A percentile compares a stretch with the other conserved stretches of the same genome.
phyloP scores from a whole-genome alignment of 169 alveolate genomes.

The Eimeria acervulina region DNA sequence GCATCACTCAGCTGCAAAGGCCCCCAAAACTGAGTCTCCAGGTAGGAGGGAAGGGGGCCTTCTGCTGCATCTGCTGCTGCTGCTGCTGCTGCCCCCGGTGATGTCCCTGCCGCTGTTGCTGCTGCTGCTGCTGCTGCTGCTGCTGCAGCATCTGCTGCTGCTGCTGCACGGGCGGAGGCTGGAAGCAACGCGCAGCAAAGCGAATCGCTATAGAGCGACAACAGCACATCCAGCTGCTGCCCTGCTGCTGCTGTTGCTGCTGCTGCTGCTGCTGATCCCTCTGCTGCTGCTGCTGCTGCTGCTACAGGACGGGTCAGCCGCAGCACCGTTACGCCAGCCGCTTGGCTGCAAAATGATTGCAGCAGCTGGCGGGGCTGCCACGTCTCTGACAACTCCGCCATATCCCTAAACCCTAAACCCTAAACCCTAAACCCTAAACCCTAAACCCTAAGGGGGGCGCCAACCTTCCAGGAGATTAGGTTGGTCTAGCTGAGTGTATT shows the following conservation, averaged over 20 bases:
- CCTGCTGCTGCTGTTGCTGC: background rate
- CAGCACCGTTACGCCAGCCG: slow-evolving; percentile 7
- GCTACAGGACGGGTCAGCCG: background rate
- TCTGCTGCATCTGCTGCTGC: too few relatives aligned
- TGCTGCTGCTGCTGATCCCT: background rate
- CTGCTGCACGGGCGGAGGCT: background rate
- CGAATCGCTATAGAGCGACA: background rate
- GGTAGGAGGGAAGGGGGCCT: background rate
- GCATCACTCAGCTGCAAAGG: background rate
- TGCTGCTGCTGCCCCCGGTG: too few relatives aligned
- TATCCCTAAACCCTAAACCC: background rate
- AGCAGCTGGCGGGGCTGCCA: slow-evolving; percentile 29
- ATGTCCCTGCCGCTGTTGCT: background rate
- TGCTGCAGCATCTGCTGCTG: too few relatives aligned
- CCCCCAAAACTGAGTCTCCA: background rate
- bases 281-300: background rate
- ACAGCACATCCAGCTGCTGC: background rate
- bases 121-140: background rate
- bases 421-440: slow-evolving; percentile 28
- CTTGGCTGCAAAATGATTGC: slow-evolving; percentile 40
- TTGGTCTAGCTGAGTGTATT: background rate
- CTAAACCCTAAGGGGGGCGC: background rate
- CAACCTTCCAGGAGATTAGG: background rate
- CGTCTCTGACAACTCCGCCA: slow-evolving; percentile 11
- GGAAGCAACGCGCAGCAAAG: slow-evolving; percentile 28